Evolutionary conservation across 2,329 filamentous ascomycete genomes (phyloP), one percentile per base, ranked within the genome.

Genomic region (Sporothrix globosa): DNA sequence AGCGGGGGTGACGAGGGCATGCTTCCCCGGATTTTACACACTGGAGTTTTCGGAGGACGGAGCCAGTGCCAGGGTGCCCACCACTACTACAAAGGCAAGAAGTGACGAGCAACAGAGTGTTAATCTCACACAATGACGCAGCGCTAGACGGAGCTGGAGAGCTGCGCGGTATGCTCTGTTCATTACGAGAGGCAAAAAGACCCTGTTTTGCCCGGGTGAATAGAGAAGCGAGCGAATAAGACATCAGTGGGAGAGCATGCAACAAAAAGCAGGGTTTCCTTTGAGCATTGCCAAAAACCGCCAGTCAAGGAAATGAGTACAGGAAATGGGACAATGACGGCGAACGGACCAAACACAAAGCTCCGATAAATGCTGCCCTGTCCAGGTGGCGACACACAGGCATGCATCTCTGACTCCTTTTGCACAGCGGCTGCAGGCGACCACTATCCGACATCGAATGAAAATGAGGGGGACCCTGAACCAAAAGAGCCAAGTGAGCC

Each of bases 371-470:
- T 17, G 39, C 10, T 67, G 46, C 30, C 19, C 11, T 21, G 13
- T 21, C 9, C n/a, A 14, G 34, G 44, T 52, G 44, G 63, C 44
- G 27, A 53, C n/a, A 27, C 10, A 7, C 41, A 44, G 41, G 4
- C 41, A 44, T 44, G 11, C 41, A 44, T 44, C 9, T 24, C 13
- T 13, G 30, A 27, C 24, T n/a, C 14, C 24, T 27, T 66, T 24
- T 53, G 27, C 63, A 67, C 24, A 53, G 27, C 63, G 63, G 63
- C 63, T 67, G 63, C 63, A 67, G 63, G 48, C 27, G 46, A 67
- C 21, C n/a, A 19, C 34, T 6, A 34, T 34, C 34, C 34, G 34
- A 9, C 34, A 34, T 14, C 41, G 21, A 46, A n/a, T 11, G 30
- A 30, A 27, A 48, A 19, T 46, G 24, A 52, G 46, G 46, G 46